These are phyloP conservation scores for Paracoccidioides brasiliensis DNA, from an alignment of 2,329 filamentous ascomycete species.

Conservation along the genomic window DNA sequence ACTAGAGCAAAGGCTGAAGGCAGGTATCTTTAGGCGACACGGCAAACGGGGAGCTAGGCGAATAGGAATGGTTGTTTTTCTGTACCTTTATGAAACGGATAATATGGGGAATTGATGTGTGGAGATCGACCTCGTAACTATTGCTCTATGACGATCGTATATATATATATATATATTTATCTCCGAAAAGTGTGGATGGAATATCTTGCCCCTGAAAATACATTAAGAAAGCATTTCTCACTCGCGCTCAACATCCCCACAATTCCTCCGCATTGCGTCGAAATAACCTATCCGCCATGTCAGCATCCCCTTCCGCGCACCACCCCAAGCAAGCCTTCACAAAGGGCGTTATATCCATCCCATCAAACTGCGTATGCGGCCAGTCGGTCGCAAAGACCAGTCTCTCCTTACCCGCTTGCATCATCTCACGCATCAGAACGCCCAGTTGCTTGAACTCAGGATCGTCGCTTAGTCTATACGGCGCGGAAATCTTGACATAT, in stretches of 20 bases:
- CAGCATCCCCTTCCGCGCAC: slow-evolving; percentile 34
- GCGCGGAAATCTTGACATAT: slow-evolving; percentile 47
- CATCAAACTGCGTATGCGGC: slow-evolving; percentile 51
- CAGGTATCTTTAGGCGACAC: too few relatives aligned
- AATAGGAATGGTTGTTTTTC: too few relatives aligned
- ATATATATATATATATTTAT: too few relatives aligned
- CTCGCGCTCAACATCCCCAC: slow-evolving; percentile 20
- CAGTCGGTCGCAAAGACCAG: slow-evolving; percentile 50
- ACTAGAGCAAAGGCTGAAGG: too few relatives aligned
- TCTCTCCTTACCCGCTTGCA: slow-evolving; percentile 32
- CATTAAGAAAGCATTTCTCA: background rate
- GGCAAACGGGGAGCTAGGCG: too few relatives aligned
- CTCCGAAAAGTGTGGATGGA: too few relatives aligned
- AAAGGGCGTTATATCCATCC: slow-evolving; percentile 43
- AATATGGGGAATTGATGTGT: too few relatives aligned
- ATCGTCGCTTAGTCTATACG: slow-evolving; percentile 42
- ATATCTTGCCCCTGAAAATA: too few relatives aligned
- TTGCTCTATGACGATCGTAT: too few relatives aligned
- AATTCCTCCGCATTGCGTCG: slow-evolving; percentile 43
- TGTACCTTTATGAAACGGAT: too few relatives aligned
- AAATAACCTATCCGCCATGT: slow-evolving; percentile 39
- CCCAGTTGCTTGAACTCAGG: slow-evolving; percentile 34
- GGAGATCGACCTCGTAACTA: too few relatives aligned
- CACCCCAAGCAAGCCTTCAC: slow-evolving; percentile 42
- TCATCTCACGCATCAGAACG: slow-evolving; percentile 37